Percentiles rank a stretch among this genome's conserved stretches.
Conservation (phyloP, 768 basidiomycete genomes). For the Podaxis mareebaensis region DNA sequence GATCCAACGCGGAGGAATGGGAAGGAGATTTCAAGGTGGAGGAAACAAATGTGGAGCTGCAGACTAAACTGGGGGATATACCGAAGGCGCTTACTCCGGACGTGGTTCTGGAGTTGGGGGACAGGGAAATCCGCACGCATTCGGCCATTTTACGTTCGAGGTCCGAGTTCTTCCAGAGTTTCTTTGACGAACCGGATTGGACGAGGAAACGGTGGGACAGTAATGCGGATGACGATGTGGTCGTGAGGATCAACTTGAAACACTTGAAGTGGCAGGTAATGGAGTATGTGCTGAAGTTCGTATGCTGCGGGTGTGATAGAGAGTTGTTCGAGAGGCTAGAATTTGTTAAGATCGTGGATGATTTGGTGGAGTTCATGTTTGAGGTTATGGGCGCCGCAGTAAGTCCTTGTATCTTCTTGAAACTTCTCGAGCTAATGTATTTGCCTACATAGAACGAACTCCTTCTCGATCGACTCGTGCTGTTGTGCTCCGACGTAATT, state of each 20-base stretch:
- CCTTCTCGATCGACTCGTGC: conserved; percentile 80
- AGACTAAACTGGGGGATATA: not conserved
- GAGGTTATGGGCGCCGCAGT: conserved; percentile 85
- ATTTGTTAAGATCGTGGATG: conserved; percentile 64
- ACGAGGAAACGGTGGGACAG: conserved; percentile 54
- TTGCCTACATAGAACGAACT: conserved; percentile 69
- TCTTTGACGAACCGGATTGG: conserved; percentile 87
- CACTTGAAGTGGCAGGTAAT: conserved; percentile 77
- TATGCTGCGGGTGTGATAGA: conserved; percentile 71
- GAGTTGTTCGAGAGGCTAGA: conserved; percentile 71
- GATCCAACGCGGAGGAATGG: not conserved
- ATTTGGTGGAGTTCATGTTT: conserved; percentile 84
- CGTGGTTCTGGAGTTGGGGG: conserved; percentile 69
- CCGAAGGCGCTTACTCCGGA: conserved; percentile 51
- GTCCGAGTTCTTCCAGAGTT: conserved; percentile 78
- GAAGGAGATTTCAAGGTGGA: too few relatives aligned
- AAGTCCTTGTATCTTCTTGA: conserved; percentile 25
- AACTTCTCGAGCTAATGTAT: not conserved
- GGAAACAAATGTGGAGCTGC: too few relatives aligned
- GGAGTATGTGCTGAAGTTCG: conserved; percentile 70
- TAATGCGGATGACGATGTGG: conserved; percentile 31
- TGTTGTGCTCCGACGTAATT: conserved; percentile 79
- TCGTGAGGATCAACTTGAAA: conserved; percentile 63
- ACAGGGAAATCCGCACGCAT: conserved; percentile 65
- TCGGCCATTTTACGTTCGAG: conserved; percentile 80